Base-by-base conservation (phyloP, 108 stramenopile species). In the Skeletonema tropicum region DNA sequence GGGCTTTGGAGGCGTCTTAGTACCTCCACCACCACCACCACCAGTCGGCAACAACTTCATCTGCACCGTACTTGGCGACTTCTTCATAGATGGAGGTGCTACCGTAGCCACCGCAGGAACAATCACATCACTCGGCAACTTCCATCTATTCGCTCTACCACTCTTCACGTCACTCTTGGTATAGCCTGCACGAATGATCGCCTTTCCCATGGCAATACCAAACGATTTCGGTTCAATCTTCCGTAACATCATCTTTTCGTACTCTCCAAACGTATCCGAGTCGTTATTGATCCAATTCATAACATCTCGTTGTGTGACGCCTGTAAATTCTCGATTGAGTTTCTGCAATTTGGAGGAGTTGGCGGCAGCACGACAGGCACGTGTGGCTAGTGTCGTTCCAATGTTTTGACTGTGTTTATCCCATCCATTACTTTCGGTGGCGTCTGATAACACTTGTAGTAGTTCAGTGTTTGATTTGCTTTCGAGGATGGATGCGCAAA, bases 191-290 rank as follows among this genome's bases (percentile, higher is more conserved):
- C 74, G 15, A 14, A 64, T 15, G 5, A 75, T 61, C 9, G 74
- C 74, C 60, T 71, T 71, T 2, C 39, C 41, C 33, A 75, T 71
- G 17, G 60, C 64, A 70, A 71, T 75, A 38, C 61, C 64, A 61
- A 71, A 71, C 3, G 61, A 64, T 61, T 75, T 75, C 14, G 17
- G 39, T 26, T 71, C 70, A 23, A 75, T 71, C 33, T 62, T 61
- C 9, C 30, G 1, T 3, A 75, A 60, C 74, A 75, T 75, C 57
- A 68, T 33, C 3, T 6, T 33, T 41, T 71, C 74, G 21, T 64
- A 75, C 8, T 71, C 74, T n/a, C 25, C 29, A 41, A 75, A n/a
- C n/a, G n/a, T n/a, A n/a, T n/a, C 48, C 6, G 26, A 17, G 2
- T 21, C 46, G 4, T 26, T 30, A 30, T 60, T 71, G 25, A 75